Base-by-base conservation (phyloP, 2,329 filamentous ascomycete species). In the Aspergillus felis region DNA sequence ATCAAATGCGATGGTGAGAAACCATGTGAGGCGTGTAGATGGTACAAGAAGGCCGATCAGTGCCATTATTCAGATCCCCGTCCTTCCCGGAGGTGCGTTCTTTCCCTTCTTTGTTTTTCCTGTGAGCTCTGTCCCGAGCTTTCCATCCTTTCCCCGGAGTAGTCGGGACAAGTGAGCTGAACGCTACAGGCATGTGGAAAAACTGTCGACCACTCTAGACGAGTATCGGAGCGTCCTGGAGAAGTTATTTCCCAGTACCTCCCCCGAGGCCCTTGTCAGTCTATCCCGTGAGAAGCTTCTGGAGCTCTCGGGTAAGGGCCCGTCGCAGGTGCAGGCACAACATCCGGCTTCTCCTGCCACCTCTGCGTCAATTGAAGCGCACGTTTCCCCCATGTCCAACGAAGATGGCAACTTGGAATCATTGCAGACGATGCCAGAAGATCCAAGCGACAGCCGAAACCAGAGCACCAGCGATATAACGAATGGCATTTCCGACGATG, bases 41-140 rank as follows among this genome's bases (percentile, higher is more conserved):
- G 89, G 72, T 92, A 91, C 70, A 86, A 90, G 56, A 89, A 90
- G 61, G 87, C 89, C 3, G 90, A 92, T 71, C 81, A 85, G 55
- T 93, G 90, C 70, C 87, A 87, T 66, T 93, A 93, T 72, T 88
- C 91, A 64, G 91, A 92, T 75, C 89, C 91, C 62, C 83, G 89
- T 17, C 89, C 90, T 0, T 92, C 90, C 8, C 84, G 88, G 73
- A 92, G 90, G 88, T 89, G 78, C 74, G 84, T 56, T 53, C 52
- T 49, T 53, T 24, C 32, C n/a, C 47, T 27, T 51, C 48, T 50
- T 47, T 38, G 32, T 29, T 29, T 48, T 57, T 55, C 50, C 12
- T 32, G 4, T 32, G 29, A 32, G 29, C 10, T 32, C 32, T 35
- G 32, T 35, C 14, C 32, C 5, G 32, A 17, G 32, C 32, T 17